Percentiles rank a stretch among this genome's conserved stretches.
phyloP scores from a whole-genome alignment of 805 yeast genomes.

The Starmerella bombi region DNA sequence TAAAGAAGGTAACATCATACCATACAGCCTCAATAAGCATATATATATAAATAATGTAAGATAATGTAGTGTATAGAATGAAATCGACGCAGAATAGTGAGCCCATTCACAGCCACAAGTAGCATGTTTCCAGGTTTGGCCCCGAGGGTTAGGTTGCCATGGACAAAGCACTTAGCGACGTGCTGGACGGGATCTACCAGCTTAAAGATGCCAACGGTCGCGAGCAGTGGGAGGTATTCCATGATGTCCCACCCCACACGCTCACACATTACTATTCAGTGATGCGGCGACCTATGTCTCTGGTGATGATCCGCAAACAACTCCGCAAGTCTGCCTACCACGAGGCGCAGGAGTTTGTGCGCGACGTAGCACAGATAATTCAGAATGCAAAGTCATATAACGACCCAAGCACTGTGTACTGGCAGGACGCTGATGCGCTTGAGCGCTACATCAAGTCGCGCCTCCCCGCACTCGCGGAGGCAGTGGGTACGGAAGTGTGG shows the following conservation, averaged over 20 bases:
- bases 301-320: constrained; percentile 50
- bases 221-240: constrained; percentile 44
- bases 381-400: constrained; percentile 87
- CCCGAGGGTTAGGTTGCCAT: not conserved
- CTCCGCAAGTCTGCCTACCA: constrained; percentile 43
- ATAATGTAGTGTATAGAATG: no score
- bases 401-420: constrained; percentile 51
- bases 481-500: constrained; percentile 29
- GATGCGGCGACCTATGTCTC: constrained; percentile 69
- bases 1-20: no score
- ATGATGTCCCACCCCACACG: constrained; percentile 57
- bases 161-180: constrained; percentile 1
- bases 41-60: no score
- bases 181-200: constrained; percentile 25
- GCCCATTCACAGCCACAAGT: no score
- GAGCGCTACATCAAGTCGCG: constrained; percentile 38
- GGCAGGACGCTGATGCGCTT: constrained; percentile 51
- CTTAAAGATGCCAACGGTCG: constrained; percentile 30
- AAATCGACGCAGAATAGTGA: no score
- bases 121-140: not conserved
- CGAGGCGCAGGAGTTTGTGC: constrained; percentile 53
- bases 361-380: constrained; percentile 68
- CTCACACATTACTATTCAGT: constrained; percentile 69
- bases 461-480: constrained; percentile 38
- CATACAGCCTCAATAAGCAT: no score